Percentiles rank a stretch among this genome's conserved stretches.
These are phyloP conservation scores for Coemansia sp. DNA, from an alignment of 192 early-diverging fungal species.

Conservation along the genomic window DNA sequence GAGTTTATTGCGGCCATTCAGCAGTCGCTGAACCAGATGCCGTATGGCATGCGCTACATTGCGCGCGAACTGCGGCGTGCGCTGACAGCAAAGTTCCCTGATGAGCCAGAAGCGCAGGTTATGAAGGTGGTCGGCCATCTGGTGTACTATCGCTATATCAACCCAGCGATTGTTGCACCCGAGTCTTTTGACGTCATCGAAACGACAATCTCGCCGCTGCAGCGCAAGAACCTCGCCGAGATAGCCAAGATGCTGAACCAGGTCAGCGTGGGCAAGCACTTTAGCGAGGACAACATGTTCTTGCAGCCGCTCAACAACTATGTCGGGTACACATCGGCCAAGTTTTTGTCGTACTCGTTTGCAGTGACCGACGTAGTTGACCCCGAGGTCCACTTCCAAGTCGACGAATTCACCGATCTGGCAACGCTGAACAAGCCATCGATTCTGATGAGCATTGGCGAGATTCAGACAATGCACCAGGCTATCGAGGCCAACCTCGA, in stretches of 20 bases:
- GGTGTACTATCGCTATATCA: slow-evolving; percentile 98
- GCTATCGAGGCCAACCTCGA: slow-evolving; percentile 79
- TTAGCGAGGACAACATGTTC: slow-evolving; percentile 71
- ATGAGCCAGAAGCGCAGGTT: slow-evolving; percentile 75
- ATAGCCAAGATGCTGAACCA: slow-evolving; percentile 94
- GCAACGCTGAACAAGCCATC: slow-evolving; percentile 76
- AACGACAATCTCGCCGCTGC: slow-evolving; percentile 73
- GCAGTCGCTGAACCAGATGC: slow-evolving; percentile 79
- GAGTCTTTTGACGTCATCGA: slow-evolving; percentile 97
- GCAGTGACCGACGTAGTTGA: slow-evolving; percentile 83
- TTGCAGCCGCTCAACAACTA: slow-evolving; percentile 78
- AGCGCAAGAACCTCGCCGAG: slow-evolving; percentile 96
- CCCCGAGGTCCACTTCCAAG: slow-evolving; percentile 86
- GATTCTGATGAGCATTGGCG: slow-evolving; percentile 86
- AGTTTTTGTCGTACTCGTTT: slow-evolving; percentile 84
- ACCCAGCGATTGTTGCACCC: slow-evolving; percentile 96
- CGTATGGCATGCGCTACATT: slow-evolving; percentile 95
- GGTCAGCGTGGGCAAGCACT: slow-evolving; percentile 85
- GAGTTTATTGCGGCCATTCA: slow-evolving; percentile 82
- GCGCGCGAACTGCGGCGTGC: slow-evolving; percentile 82
- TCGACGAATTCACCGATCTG: slow-evolving; percentile 86
- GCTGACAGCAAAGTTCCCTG: slow-evolving; percentile 80
- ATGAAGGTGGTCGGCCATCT: slow-evolving; percentile 90
- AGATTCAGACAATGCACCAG: slow-evolving; percentile 89
- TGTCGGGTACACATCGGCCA: slow-evolving; percentile 70